Evolutionary conservation across 495 filamentous ascomycete species (phyloP), one percentile per base, ranked within the genome.

Genomic region (Tuber indicum): DNA sequence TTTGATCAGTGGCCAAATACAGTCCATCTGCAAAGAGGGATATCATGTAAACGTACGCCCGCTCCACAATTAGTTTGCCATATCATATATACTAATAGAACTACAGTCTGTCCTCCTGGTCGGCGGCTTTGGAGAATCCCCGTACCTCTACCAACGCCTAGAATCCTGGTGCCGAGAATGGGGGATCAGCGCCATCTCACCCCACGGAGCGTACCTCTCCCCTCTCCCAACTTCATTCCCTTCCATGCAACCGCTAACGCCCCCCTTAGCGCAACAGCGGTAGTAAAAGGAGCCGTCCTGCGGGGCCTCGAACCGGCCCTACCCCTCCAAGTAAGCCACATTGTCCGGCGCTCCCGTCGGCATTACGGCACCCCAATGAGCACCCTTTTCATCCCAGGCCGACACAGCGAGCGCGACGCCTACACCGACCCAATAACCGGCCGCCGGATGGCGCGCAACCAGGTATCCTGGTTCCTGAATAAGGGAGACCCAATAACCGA

Each of bases 41-140:
- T 26, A 41, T 17, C 52, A 19, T 32, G 72, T 79, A 26, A 74
- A 69, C 32, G 79, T 81, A 79, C 69, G 77, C 36, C 23, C 12
- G 7, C 19, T 42, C 74, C 5, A 32, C 17, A 21, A 12, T 36
- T 26, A 6, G 4, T 75, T 72, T 16, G 23, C 21, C 1, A 8
- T 74, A 8, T 21, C 21, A 17, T 73, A 19, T 32, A 45, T 73
- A 26, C 49, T 52, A 36, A 78, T 36, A 16, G 7, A 69, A 36
- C 19, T 14, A 44, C 76, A 79, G 78, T 75, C 44, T 66, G 17
- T 81, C 43, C 79, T 80, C 47, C 80, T 81, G 0, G 80, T 81
- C 44, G 80, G 80, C 46, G 80, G 80, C 42, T 80, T 81, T n/a
- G 80, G 80, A n/a, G 71, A 76, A 23, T 80, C 78, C 26, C 72